Conservation (phyloP, 2,329 filamentous ascomycete genomes). For the Aspergillus awamori region DNA sequence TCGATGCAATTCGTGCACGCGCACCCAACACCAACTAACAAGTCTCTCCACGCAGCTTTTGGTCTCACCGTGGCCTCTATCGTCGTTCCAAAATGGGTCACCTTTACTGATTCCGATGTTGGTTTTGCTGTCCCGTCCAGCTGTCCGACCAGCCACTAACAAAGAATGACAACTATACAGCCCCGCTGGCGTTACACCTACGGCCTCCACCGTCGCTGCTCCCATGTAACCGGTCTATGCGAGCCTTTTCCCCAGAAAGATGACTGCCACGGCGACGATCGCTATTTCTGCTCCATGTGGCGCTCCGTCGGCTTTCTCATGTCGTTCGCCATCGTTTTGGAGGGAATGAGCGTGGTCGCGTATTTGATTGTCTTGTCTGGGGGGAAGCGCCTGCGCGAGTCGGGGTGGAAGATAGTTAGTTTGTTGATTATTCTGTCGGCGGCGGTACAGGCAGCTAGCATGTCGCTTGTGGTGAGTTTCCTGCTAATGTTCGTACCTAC, state of each 20-base stretch:
- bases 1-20: neutral
- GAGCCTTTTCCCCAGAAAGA: constrained; percentile 65
- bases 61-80: constrained; percentile 51
- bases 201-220: constrained; percentile 82
- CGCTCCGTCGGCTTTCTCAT: constrained; percentile 84
- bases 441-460: constrained; percentile 71
- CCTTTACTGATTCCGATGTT: constrained; percentile 50
- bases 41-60: constrained; percentile 36
- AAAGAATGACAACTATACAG: constrained; percentile 20
- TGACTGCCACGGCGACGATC: constrained; percentile 68
- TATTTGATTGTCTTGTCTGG: constrained; percentile 77
- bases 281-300: constrained; percentile 91
- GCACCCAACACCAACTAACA: neutral
- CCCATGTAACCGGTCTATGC: constrained; percentile 61
- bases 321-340: constrained; percentile 78
- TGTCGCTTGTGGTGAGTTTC: constrained; percentile 76
- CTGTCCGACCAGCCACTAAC: neutral
- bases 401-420: constrained; percentile 77
- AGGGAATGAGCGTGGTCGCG: constrained; percentile 77
- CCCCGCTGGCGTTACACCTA: constrained; percentile 65
- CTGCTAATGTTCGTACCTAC: neutral
- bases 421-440: constrained; percentile 67
- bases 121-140: constrained; percentile 7
- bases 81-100: constrained; percentile 52
- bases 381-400: constrained; percentile 76